A percentile compares a stretch with the other conserved stretches of the same genome.
Evolutionary conservation across 2,329 filamentous ascomycete genomes (phyloP).

Genomic region (Pseudogymnoascus sp.): DNA sequence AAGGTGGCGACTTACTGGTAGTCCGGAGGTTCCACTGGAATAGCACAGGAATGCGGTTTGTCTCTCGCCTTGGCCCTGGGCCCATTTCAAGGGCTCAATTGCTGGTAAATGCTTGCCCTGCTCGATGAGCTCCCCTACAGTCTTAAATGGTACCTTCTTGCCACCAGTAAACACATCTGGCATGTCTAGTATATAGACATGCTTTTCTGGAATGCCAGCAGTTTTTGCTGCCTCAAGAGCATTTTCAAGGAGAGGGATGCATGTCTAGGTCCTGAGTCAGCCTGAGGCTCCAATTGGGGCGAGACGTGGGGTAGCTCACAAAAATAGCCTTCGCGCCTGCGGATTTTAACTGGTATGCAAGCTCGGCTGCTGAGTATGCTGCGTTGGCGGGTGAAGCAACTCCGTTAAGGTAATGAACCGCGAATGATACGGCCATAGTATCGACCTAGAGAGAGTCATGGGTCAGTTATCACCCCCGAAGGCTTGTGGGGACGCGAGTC

Average conservation of each 20-base stretch:
- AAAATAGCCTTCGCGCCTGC: constrained; percentile 64
- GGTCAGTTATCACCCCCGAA: neutral
- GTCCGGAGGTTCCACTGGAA: constrained; percentile 70
- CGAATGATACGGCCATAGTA: constrained; percentile 63
- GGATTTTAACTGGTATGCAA: constrained; percentile 64
- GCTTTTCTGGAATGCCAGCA: constrained; percentile 52
- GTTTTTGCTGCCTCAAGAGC: constrained; percentile 58
- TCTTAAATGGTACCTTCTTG: constrained; percentile 46
- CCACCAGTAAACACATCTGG: constrained; percentile 36
- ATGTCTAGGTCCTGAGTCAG: constrained; percentile 39
- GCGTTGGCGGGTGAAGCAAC: constrained; percentile 69
- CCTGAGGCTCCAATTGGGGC: neutral
- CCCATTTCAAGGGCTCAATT: constrained; percentile 49
- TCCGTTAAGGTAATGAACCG: constrained; percentile 64
- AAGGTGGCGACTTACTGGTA: constrained; percentile 52
- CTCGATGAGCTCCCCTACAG: constrained; percentile 56
- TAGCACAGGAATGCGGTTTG: constrained; percentile 71
- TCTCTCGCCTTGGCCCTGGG: constrained; percentile 53
- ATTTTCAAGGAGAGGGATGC: constrained; percentile 56
- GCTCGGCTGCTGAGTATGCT: constrained; percentile 60
- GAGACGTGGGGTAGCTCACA: constrained; percentile 11
- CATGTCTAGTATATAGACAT: constrained; percentile 61
- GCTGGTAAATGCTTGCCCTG: constrained; percentile 47
- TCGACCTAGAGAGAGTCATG: constrained; percentile 48
- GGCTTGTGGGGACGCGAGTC: neutral